phyloP scores from a whole-genome alignment of 805 yeast genomes.

The Hanseniaspora jakobsenii region DNA sequence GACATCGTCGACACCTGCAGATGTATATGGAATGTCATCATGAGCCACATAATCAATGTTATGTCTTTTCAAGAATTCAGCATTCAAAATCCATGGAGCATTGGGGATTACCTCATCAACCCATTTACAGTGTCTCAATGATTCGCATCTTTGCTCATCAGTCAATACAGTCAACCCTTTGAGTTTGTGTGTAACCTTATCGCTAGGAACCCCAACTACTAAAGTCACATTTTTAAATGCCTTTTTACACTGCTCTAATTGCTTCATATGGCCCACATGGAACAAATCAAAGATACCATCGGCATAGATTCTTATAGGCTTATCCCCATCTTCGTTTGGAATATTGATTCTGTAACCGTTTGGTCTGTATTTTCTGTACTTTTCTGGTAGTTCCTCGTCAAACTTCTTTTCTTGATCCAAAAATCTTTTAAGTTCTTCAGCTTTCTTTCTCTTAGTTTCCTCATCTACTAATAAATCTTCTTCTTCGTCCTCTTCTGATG shows the following conservation, averaged over 20 bases:
- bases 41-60: slow-evolving; percentile 93
- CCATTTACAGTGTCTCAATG: slow-evolving; percentile 90
- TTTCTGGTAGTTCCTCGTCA: slow-evolving; percentile 55
- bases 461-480: slow-evolving; percentile 15
- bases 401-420: slow-evolving; percentile 42
- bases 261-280: slow-evolving; percentile 96
- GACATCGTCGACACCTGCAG: slow-evolving; percentile 80
- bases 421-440: slow-evolving; percentile 18
- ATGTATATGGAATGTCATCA: slow-evolving; percentile 90
- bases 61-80: slow-evolving; percentile 66
- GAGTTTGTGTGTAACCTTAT: slow-evolving; percentile 76
- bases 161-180: slow-evolving; percentile 88
- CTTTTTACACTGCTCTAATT: slow-evolving; percentile 91
- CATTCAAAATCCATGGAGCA: slow-evolving; percentile 92
- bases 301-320: slow-evolving; percentile 90
- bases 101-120: slow-evolving; percentile 91
- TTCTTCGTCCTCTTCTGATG: slow-evolving; percentile 8
- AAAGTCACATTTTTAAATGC: slow-evolving; percentile 72
- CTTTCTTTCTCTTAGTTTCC: slow-evolving; percentile 14
- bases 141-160: slow-evolving; percentile 79
- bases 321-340: slow-evolving; percentile 58
- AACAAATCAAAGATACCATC: slow-evolving; percentile 96
- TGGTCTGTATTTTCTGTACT: slow-evolving; percentile 68
- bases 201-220: slow-evolving; percentile 87
- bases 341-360: slow-evolving; percentile 61